Evolutionary conservation across 2,329 filamentous ascomycete species (phyloP), one percentile per base, ranked within the genome.

Genomic region (Neophaeococcomyces aloes): DNA sequence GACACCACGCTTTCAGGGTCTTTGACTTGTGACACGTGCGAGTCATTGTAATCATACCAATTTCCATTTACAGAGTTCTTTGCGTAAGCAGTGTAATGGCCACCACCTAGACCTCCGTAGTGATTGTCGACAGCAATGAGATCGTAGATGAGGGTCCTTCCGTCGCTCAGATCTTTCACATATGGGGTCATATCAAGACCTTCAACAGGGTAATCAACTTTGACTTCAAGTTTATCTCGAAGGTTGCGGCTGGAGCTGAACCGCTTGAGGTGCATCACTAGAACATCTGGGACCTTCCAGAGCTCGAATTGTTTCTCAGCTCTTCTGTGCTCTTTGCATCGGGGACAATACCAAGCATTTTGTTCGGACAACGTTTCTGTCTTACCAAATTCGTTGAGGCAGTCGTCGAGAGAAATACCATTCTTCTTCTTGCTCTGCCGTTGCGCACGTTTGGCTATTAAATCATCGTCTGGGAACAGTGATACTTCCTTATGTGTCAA

Each of bases 31-130:
- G 72, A 75, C 14, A 87, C 85, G 10, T 75, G 77, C 6, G 85
- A 83, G 64, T 95, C 88, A 62, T 98, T 96, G 63, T 93, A 96
- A 54, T 93, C 85, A 62, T 95, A 95, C 91, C 91, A 98, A 61
- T 83, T 72, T 45, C 76, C 76, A 57, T 94, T 86, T 48, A 84
- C 72, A 63, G 94, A 95, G 61, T 94, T 96, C 68, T 86, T 88
- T 30, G 87, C 88, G 62, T 81, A 88, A 21, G 91, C 91, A 15
- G 88, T 96, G 66, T 98, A 98, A 63, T 98, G 91, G 1, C 91
- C 91, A 32, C 91, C 91, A 47, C 87, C 87, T 29, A 98, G 75
- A 23, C 87, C 86, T 48, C 91, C 91, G 60, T 83, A 94, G 63
- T 98, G 91, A 59, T 94, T 89, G 63, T 98, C 91, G 1, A 98